Percentiles rank a stretch among this genome's conserved stretches.
Evolutionary conservation across 2,329 filamentous ascomycete species (phyloP).

Genomic region (Catunica adiposa): DNA sequence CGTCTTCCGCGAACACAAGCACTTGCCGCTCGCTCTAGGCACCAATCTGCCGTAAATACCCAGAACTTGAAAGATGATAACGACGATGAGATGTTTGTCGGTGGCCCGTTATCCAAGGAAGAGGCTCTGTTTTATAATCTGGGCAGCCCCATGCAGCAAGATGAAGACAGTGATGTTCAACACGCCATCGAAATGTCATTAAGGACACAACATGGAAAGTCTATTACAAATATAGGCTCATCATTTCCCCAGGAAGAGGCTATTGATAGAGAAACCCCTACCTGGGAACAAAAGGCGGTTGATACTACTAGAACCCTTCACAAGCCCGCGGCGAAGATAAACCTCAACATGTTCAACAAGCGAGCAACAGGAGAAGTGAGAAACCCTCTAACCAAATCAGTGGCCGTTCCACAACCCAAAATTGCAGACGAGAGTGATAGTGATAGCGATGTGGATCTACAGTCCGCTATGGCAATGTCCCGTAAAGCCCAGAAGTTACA

Average conservation of each 20-base stretch:
- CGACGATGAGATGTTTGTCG: slow-evolving; percentile 40
- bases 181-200: slow-evolving; percentile 76
- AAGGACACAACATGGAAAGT: slow-evolving; percentile 39
- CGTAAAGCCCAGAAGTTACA: slow-evolving; percentile 22
- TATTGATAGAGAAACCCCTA: slow-evolving; percentile 28
- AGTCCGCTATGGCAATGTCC: slow-evolving; percentile 45
- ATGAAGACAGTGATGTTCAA: slow-evolving; percentile 44
- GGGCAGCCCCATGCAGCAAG: background rate
- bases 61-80: slow-evolving; percentile 19
- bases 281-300: slow-evolving; percentile 41
- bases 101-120: slow-evolving; percentile 17
- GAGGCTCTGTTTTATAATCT: slow-evolving; percentile 21
- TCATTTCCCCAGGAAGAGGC: slow-evolving; percentile 16
- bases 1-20: slow-evolving; percentile 46
- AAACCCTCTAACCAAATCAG: slow-evolving; percentile 47
- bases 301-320: slow-evolving; percentile 34
- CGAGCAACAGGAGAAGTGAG: slow-evolving; percentile 37
- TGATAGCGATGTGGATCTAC: slow-evolving; percentile 63
- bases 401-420: slow-evolving; percentile 26
- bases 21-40: slow-evolving; percentile 13
- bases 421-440: slow-evolving; percentile 43
- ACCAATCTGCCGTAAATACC: slow-evolving; percentile 19
- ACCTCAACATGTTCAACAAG: slow-evolving; percentile 9
- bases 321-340: slow-evolving; percentile 19
- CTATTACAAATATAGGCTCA: slow-evolving; percentile 16